Conservation (phyloP, 805 yeast species). For the Isabelozyma heimii region DNA sequence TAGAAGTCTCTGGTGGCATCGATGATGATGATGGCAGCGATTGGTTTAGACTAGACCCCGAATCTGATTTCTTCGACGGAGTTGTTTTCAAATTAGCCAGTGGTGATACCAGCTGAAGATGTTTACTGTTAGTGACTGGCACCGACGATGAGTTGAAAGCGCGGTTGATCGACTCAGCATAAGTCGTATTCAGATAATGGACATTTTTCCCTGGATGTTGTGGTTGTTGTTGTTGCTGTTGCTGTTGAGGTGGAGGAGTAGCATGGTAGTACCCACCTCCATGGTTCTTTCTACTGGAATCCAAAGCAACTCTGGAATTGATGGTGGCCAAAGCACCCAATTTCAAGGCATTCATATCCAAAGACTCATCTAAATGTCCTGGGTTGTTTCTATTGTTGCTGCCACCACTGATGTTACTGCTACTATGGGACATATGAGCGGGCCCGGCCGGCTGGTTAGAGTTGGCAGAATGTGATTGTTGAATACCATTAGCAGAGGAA, state of each 20-base stretch:
- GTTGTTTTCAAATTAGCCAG: conserved; percentile 2
- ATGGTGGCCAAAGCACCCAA: conserved; percentile 68
- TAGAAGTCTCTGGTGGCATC: conserved; percentile 43
- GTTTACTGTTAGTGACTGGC: conserved; percentile 22
- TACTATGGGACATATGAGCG: neutral
- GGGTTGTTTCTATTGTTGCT: neutral
- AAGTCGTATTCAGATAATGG: conserved; percentile 5
- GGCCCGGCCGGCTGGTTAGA: neutral
- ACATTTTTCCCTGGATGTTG: neutral
- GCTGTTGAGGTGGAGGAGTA: conserved; percentile 11
- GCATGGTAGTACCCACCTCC: conserved; percentile 7
- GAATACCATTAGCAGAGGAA: neutral
- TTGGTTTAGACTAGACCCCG: conserved; percentile 5
- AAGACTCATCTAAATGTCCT: conserved; percentile 17
- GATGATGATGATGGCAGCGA: conserved; percentile 17
- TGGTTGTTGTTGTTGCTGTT: conserved; percentile 5
- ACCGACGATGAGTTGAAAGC: conserved; percentile 35
- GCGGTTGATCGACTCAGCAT: conserved; percentile 37
- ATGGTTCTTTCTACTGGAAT: conserved; percentile 33
- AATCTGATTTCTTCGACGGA: conserved; percentile 10
- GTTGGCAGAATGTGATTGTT: neutral
- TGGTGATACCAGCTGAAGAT: conserved; percentile 1
- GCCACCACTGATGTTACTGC: neutral
- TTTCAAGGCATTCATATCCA: conserved; percentile 43
- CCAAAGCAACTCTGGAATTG: conserved; percentile 51